Conservation (phyloP, 2,329 filamentous ascomycete genomes). For the Coniochaeta hoffmannii region DNA sequence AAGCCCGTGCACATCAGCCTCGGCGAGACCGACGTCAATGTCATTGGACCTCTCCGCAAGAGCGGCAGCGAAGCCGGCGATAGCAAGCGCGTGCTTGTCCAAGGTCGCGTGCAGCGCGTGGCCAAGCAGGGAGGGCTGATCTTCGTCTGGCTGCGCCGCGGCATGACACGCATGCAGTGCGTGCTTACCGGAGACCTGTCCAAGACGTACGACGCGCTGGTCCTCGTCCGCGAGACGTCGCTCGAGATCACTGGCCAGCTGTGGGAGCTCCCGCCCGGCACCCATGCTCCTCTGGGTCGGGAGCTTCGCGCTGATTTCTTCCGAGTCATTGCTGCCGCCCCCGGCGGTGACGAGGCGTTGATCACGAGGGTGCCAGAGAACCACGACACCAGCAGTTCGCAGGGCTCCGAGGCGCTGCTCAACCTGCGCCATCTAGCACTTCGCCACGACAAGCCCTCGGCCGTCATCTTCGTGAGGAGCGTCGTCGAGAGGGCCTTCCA, state of each 20-base stretch:
- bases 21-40: slow-evolving; percentile 47
- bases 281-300: slow-evolving; percentile 73
- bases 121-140: slow-evolving; percentile 76
- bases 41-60: slow-evolving; percentile 4
- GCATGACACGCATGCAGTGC: slow-evolving; percentile 79
- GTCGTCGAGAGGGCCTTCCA: slow-evolving; percentile 76
- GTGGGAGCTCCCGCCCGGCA: slow-evolving; percentile 68
- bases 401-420: slow-evolving; percentile 39
- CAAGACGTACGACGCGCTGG: slow-evolving; percentile 86
- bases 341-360: slow-evolving; percentile 83
- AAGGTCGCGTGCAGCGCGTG: slow-evolving; percentile 76
- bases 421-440: slow-evolving; percentile 81
- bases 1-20: slow-evolving; percentile 70
- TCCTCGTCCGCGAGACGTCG: slow-evolving; percentile 79
- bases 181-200: slow-evolving; percentile 72
- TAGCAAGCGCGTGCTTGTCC: slow-evolving; percentile 64
- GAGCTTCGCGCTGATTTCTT: slow-evolving; percentile 91
- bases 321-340: slow-evolving; percentile 69
- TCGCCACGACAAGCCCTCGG: slow-evolving; percentile 75
- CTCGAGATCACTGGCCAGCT: slow-evolving; percentile 80
- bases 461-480: slow-evolving; percentile 80
- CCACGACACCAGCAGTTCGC: slow-evolving; percentile 31
- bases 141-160: slow-evolving; percentile 81
- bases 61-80: slow-evolving; percentile 30
- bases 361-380: slow-evolving; percentile 65